A percentile compares a stretch with the other conserved stretches of the same genome.
Conservation (phyloP, 2,329 filamentous ascomycete species). For the Xylaria sp. region DNA sequence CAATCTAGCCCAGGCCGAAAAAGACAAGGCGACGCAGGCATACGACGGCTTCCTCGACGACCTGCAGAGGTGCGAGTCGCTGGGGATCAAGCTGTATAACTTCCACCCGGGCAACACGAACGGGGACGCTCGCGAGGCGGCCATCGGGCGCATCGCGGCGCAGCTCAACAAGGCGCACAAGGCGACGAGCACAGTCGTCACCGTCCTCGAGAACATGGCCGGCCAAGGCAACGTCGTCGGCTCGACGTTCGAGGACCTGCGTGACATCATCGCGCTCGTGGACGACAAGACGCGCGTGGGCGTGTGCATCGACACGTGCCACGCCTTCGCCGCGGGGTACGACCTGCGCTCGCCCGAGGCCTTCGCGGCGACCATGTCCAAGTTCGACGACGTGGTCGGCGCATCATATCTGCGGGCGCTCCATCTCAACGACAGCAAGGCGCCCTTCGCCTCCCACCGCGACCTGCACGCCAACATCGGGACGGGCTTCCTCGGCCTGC, state of each 20-base stretch:
- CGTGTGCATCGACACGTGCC: slow-evolving; percentile 96
- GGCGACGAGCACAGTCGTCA: slow-evolving; percentile 79
- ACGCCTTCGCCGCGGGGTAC: slow-evolving; percentile 93
- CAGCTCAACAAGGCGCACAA: slow-evolving; percentile 85
- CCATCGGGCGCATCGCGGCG: slow-evolving; percentile 80
- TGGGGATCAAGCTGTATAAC: slow-evolving; percentile 94
- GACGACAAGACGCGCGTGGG: slow-evolving; percentile 86
- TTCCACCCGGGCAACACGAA: slow-evolving; percentile 93
- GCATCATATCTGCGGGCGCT: slow-evolving; percentile 82
- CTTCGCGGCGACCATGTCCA: slow-evolving; percentile 76
- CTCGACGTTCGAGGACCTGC: slow-evolving; percentile 83
- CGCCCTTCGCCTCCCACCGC: slow-evolving; percentile 80
- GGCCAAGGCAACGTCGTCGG: slow-evolving; percentile 89
- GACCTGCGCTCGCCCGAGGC: slow-evolving; percentile 81
- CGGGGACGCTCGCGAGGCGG: slow-evolving; percentile 71
- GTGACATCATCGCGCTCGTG: slow-evolving; percentile 82
- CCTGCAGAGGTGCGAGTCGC: slow-evolving; percentile 80
- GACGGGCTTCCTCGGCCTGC: slow-evolving; percentile 89
- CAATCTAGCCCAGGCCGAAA: slow-evolving; percentile 88
- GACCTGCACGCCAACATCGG: slow-evolving; percentile 97
- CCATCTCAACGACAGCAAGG: slow-evolving; percentile 96
- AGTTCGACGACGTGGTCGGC: slow-evolving; percentile 83
- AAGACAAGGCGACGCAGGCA: slow-evolving; percentile 82
- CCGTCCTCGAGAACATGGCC: slow-evolving; percentile 95
- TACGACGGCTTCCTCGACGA: slow-evolving; percentile 90